Evolutionary conservation across 2,329 filamentous ascomycete genomes (phyloP).

Genomic region (Colletotrichum sp.): DNA sequence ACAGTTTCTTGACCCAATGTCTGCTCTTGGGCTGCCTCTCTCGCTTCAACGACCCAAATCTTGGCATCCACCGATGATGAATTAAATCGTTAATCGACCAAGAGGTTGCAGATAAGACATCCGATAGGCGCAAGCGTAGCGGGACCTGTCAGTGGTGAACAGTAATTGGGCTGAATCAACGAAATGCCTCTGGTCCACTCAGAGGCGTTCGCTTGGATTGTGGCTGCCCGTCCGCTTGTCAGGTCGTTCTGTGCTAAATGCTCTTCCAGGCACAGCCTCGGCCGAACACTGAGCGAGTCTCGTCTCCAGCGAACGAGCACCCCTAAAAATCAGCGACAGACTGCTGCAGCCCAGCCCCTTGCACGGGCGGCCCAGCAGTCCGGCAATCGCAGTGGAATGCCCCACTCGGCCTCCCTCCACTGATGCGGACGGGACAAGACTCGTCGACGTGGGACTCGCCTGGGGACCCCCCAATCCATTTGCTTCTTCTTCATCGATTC

Average conservation of each 20-base stretch:
- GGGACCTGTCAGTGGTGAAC: conserved; percentile 13
- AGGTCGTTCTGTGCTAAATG: not conserved
- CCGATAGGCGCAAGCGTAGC: not conserved
- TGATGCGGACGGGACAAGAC: conserved; percentile 18
- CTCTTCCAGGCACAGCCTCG: not conserved
- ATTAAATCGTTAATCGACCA: not conserved
- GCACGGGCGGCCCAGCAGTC: conserved; percentile 14
- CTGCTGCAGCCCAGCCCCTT: not conserved
- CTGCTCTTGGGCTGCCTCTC: not conserved
- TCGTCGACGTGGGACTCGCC: conserved; percentile 5
- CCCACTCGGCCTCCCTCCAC: not conserved
- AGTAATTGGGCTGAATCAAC: conserved; percentile 25
- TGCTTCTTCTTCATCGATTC: conserved; percentile 1
- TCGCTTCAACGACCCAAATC: not conserved
- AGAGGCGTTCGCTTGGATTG: not conserved
- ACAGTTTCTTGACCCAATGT: not conserved
- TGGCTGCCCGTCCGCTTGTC: conserved; percentile 4
- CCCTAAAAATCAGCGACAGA: not conserved
- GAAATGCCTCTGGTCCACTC: conserved; percentile 23
- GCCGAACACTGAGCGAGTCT: not conserved
- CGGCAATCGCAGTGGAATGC: conserved; percentile 9
- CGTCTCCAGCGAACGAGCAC: not conserved
- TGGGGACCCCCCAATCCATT: not conserved
- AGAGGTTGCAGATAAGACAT: conserved; percentile 9
- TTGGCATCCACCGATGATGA: not conserved